Base-by-base conservation (phyloP, 257 asterid genomes). In the Gentiana macrophylla region DNA sequence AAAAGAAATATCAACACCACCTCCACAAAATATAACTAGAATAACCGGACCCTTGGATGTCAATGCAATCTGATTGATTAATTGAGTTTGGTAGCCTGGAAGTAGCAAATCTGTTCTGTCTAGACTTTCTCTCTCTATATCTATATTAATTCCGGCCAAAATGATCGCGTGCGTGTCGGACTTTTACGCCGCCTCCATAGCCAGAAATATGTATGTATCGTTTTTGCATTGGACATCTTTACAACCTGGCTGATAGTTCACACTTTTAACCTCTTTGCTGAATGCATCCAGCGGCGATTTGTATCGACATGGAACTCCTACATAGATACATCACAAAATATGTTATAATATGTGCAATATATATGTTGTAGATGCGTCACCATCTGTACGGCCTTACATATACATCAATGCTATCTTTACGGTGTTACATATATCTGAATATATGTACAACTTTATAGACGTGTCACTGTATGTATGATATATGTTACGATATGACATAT, bases 221-320 rank as follows among this genome's bases (percentile, higher is more conserved):
- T 64, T 55, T 37, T 37, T 55, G 72, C 89, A 81, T 1, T 43
- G 35, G 3, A 74, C 70, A 1, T 61, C 62, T 5, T 7, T 75
- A 35, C 86, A 82, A 8, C 86, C 86, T 12, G 35, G 1, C 33
- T 62, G 55, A 2, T 76, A 69, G 1, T n/a, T n/a, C 32, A 72
- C 74, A 11, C 72, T 33, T 0, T 15, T 57, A 2, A 33, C 60
- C 12, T 52, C 12, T 32, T 61, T 32, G 46, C 46, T 41, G 44
- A 79, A 64, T 12, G 74, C 84, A 7, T 74, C 58, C 0, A 69
- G 6, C 7, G 84, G 84, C 36, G 70, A 24, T 3, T 68, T 62
- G 58, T 48, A 68, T 32, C 38, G 51, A 50, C 89, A 81, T 4
- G 89, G 79, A 2, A 69, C 60, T 4, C 86, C 81, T 78, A 36